Conservation (phyloP, 1,139 yeast genomes). For the Sugiyamaella japonica region DNA sequence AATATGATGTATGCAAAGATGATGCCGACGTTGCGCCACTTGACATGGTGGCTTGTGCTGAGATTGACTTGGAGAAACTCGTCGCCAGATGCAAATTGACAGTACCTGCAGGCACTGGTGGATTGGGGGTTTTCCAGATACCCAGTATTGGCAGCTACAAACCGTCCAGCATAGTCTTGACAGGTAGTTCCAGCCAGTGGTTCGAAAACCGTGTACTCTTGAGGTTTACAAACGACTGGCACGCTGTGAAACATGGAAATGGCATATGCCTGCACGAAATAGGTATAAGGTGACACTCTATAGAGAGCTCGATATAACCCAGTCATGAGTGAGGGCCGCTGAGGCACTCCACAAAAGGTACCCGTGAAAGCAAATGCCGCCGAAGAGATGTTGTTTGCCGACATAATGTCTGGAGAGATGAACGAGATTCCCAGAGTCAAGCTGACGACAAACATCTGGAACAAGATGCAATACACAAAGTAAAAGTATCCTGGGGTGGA, state of each 20-base stretch:
- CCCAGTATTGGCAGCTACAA: conserved; percentile 44
- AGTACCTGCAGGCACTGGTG: conserved; percentile 48
- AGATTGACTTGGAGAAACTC: conserved; percentile 44
- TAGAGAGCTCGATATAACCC: conserved; percentile 63
- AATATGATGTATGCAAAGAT: conserved; percentile 56
- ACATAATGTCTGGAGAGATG: conserved; percentile 48
- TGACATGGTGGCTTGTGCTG: conserved; percentile 45
- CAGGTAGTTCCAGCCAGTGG: conserved; percentile 54
- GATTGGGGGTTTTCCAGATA: conserved; percentile 47
- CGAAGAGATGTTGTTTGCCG: conserved; percentile 50
- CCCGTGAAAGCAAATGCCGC: conserved; percentile 50
- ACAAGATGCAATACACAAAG: conserved; percentile 46
- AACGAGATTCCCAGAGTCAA: conserved; percentile 51
- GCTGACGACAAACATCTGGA: conserved; percentile 48
- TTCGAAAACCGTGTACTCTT: conserved; percentile 50
- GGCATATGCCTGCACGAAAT: conserved; percentile 51
- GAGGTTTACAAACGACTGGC: conserved; percentile 46
- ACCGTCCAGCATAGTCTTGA: conserved; percentile 45
- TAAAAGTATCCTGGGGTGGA: conserved; percentile 48
- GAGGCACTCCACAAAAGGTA: conserved; percentile 61
- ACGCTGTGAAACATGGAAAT: conserved; percentile 48
- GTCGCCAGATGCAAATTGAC: conserved; percentile 49
- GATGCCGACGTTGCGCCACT: conserved; percentile 70
- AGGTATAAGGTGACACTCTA: conserved; percentile 56
- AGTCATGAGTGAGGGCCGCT: conserved; percentile 50